Percentiles rank a stretch among this genome's conserved stretches.
Conservation (phyloP, 2,329 filamentous ascomycete genomes). For the Colletotrichum sp. region DNA sequence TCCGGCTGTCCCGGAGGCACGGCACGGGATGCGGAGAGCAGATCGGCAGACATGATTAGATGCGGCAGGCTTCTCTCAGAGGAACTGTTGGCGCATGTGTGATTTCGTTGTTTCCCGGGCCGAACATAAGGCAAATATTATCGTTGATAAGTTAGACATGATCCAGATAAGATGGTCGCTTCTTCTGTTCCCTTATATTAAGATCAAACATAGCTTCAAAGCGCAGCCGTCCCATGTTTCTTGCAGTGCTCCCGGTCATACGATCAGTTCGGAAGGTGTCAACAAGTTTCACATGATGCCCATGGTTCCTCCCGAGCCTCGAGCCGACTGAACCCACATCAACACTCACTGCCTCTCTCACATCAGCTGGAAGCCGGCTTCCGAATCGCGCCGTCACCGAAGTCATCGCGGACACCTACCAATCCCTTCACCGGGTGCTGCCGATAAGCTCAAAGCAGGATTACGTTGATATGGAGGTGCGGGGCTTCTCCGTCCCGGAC, state of each 20-base stretch:
- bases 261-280: background rate
- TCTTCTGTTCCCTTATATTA: background rate
- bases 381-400: background rate
- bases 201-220: background rate
- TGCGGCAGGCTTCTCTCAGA: background rate
- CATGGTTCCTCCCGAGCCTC: background rate
- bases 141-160: background rate
- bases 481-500: background rate
- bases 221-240: background rate
- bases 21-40: background rate
- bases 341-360: background rate
- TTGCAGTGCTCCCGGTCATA: background rate
- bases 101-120: background rate
- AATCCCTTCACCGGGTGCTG: background rate
- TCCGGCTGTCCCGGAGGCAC: background rate
- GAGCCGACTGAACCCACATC: background rate
- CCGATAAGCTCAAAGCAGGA: background rate
- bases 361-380: background rate
- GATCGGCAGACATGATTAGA: background rate
- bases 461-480: background rate
- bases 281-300: background rate
- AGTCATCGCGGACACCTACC: background rate
- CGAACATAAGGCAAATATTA: accelerated
- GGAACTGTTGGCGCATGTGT: background rate
- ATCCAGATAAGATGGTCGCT: background rate